These are phyloP conservation scores for Silene coronaria DNA, from an alignment of 179 eudicot genomes.

Conservation along the genomic window DNA sequence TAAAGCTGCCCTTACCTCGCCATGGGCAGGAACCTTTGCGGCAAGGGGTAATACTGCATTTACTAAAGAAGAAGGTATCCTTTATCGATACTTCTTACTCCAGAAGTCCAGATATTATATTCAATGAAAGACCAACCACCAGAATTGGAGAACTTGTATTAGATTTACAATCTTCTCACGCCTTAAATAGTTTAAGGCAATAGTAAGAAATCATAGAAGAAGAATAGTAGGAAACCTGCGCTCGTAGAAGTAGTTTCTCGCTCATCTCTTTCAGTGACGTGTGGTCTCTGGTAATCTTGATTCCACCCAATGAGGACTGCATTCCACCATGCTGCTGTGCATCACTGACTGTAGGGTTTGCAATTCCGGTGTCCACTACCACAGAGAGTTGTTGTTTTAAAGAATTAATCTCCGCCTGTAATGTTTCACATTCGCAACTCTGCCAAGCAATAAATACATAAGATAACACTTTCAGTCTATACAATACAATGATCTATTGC, in stretches of 20 bases:
- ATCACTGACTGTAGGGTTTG: slow-evolving; percentile 25
- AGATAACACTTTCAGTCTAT: not conserved
- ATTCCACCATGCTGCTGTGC: slow-evolving; percentile 29
- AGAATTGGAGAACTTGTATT: not conserved
- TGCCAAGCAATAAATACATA: slow-evolving; percentile 25
- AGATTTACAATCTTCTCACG: not conserved
- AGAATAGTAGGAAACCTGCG: slow-evolving; percentile 48
- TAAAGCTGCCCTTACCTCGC: not conserved
- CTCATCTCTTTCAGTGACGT: slow-evolving; percentile 32
- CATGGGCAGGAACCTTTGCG: not conserved
- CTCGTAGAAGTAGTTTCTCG: slow-evolving; percentile 43
- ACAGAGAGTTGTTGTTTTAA: slow-evolving; percentile 62
- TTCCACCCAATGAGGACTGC: slow-evolving; percentile 29
- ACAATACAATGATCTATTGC: not conserved
- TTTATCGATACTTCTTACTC: not conserved
- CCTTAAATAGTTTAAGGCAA: not conserved
- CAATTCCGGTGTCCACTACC: slow-evolving; percentile 34
- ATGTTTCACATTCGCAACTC: slow-evolving; percentile 70
- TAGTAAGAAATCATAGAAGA: not conserved
- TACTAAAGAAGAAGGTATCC: not conserved
- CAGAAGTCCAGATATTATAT: not conserved
- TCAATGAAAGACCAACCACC: not conserved
- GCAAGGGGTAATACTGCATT: not conserved
- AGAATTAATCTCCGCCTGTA: slow-evolving; percentile 56
- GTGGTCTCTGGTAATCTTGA: slow-evolving; percentile 31